phyloP scores from a whole-genome alignment of 2,329 filamentous ascomycete genomes.

The Rhynchosporium secalis region DNA sequence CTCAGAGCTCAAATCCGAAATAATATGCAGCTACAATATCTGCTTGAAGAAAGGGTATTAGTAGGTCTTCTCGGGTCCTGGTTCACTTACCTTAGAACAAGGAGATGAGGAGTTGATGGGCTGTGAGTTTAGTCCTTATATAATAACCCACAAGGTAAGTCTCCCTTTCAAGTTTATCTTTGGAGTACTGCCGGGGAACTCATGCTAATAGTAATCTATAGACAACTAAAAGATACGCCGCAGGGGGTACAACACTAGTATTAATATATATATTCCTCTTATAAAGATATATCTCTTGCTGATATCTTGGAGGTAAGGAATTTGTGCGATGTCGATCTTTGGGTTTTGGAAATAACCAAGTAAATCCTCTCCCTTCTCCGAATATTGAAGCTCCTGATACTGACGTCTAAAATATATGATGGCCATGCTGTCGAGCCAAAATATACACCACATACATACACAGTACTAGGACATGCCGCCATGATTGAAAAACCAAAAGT shows the following conservation, averaged over 20 bases:
- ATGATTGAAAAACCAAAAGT: constrained; percentile 26
- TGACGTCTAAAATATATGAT: constrained; percentile 19
- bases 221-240: constrained; percentile 35
- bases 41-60: constrained; percentile 54
- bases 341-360: constrained; percentile 20
- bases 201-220: constrained; percentile 40
- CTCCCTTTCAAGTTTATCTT: neutral
- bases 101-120: constrained; percentile 45
- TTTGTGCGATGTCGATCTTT: constrained; percentile 28
- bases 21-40: constrained; percentile 67
- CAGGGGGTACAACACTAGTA: constrained; percentile 37
- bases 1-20: constrained; percentile 57
- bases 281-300: neutral
- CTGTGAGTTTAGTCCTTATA: constrained; percentile 48
- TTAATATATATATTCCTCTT: constrained; percentile 45
- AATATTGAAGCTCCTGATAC: neutral
- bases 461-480: constrained; percentile 19
- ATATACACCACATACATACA: constrained; percentile 21
- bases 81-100: constrained; percentile 48
- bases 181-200: constrained; percentile 55
- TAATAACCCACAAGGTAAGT: constrained; percentile 45
- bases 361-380: neutral
- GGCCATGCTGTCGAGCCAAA: constrained; percentile 26
- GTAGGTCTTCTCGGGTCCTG: constrained; percentile 40
- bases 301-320: constrained; percentile 21